Percentiles rank a stretch among this genome's conserved stretches.
These are phyloP conservation scores for Bacidia gigantensis DNA, from an alignment of 495 filamentous ascomycete genomes.

Conservation along the genomic window DNA sequence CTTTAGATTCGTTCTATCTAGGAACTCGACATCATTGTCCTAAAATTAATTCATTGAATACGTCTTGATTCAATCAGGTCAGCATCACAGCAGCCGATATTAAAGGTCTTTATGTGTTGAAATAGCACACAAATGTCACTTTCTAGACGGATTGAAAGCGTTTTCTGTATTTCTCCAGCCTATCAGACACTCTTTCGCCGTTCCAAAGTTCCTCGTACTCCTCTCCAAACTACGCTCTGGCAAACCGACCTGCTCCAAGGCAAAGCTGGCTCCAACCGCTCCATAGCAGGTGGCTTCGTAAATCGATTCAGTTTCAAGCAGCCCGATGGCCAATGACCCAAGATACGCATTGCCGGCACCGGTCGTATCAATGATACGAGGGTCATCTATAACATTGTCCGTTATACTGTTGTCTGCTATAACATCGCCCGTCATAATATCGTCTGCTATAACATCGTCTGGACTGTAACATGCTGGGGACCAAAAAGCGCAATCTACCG, in stretches of 20 bases:
- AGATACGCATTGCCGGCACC: constrained; percentile 29
- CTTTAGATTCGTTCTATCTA: too few relatives aligned
- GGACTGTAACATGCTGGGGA: background rate
- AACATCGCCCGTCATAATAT: too few relatives aligned
- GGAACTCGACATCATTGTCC: too few relatives aligned
- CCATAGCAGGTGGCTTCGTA: constrained; percentile 22
- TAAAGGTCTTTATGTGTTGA: too few relatives aligned
- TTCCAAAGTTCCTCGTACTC: constrained; percentile 20
- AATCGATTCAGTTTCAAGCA: constrained; percentile 14
- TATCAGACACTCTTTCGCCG: constrained; percentile 27
- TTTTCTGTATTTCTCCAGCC: background rate
- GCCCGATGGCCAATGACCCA: constrained; percentile 24
- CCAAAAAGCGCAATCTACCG: background rate
- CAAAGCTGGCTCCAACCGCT: constrained; percentile 25
- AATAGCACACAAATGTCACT: background rate
- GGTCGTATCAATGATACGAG: constrained; percentile 26
- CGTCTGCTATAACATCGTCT: background rate
- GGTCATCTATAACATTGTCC: too few relatives aligned
- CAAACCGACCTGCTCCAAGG: constrained; percentile 27
- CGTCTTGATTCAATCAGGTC: too few relatives aligned
- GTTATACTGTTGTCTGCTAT: too few relatives aligned
- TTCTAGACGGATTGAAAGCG: background rate
- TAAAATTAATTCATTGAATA: too few relatives aligned
- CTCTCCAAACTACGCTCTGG: constrained; percentile 15
- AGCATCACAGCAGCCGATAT: too few relatives aligned